phyloP scores from a whole-genome alignment of 176 grass and related monocot species.

The Hyparrhenia diplandra region DNA sequence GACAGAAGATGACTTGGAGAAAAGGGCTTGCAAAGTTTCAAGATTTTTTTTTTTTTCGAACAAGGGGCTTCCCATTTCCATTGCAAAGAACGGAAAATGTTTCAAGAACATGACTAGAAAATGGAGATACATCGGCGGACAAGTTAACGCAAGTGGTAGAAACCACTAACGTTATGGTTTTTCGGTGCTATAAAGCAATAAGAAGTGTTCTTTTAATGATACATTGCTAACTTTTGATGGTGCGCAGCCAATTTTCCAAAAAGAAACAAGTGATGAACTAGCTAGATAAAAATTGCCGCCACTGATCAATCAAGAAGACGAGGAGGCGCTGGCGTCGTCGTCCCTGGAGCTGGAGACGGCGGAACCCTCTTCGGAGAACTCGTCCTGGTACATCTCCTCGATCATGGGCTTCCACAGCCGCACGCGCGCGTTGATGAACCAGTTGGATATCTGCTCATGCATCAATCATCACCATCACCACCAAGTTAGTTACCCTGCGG shows the following conservation, averaged over 20 bases:
- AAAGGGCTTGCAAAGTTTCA: no score
- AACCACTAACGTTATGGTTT: not conserved
- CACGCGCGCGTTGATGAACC: conserved; percentile 96
- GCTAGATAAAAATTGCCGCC: not conserved
- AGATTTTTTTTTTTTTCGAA: no score
- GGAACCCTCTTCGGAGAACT: conserved; percentile 60
- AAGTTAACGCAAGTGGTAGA: not conserved
- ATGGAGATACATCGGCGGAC: no score
- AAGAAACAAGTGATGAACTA: not conserved
- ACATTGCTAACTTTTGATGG: not conserved
- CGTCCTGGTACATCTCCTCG: conserved; percentile 95
- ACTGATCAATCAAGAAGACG: conserved; percentile 12
- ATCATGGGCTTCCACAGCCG: conserved; percentile 99
- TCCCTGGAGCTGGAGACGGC: not conserved
- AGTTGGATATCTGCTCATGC: conserved; percentile 77
- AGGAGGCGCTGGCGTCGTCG: conserved; percentile 4
- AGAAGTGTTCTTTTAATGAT: not conserved
- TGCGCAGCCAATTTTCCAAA: not conserved
- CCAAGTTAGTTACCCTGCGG: not conserved
- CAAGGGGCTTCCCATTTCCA: no score
- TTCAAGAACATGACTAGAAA: no score
- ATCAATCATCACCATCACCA: not conserved
- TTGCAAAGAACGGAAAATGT: no score
- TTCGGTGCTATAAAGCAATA: not conserved
- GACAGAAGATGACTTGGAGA: no score